These are phyloP conservation scores for Anacardium occidentale DNA, from an alignment of 345 rosid species.

Conservation along the genomic window DNA sequence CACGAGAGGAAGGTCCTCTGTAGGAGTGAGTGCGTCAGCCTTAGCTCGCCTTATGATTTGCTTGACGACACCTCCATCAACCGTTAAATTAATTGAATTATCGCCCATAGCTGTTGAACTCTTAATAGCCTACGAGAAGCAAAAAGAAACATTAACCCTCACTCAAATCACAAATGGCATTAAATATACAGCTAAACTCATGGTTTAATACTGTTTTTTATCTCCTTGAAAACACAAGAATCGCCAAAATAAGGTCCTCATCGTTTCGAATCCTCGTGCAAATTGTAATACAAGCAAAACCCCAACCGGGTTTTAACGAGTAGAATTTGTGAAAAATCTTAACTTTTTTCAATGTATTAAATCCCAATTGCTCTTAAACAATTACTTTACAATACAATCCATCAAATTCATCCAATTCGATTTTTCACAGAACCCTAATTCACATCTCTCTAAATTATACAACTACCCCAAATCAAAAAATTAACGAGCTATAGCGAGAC, in stretches of 20 bases:
- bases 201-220: no score
- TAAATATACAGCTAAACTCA: neutral
- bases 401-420: neutral
- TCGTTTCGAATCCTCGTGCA: neutral
- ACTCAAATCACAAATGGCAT: neutral
- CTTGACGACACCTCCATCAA: conserved; percentile 83
- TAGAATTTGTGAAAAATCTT: no score
- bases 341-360: neutral
- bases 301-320: no score
- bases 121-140: conserved; percentile 18
- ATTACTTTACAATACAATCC: neutral
- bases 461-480: neutral
- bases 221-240: no score
- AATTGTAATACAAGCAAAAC: neutral
- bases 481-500: neutral
- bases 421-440: neutral
- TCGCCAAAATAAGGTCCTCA: no score
- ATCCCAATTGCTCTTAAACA: neutral
- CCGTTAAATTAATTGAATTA: conserved; percentile 57
- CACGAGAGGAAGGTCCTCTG: conserved; percentile 79
- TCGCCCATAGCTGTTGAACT: conserved; percentile 52
- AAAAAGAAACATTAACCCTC: conserved; percentile 6
- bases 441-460: neutral
- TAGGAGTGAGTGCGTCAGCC: conserved; percentile 58
- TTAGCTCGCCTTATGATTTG: conserved; percentile 58